A percentile compares a stretch with the other conserved stretches of the same genome.
Evolutionary conservation across 1,284 basidiomycete genomes (phyloP).

Genomic region (Agroathelia rolfsii): DNA sequence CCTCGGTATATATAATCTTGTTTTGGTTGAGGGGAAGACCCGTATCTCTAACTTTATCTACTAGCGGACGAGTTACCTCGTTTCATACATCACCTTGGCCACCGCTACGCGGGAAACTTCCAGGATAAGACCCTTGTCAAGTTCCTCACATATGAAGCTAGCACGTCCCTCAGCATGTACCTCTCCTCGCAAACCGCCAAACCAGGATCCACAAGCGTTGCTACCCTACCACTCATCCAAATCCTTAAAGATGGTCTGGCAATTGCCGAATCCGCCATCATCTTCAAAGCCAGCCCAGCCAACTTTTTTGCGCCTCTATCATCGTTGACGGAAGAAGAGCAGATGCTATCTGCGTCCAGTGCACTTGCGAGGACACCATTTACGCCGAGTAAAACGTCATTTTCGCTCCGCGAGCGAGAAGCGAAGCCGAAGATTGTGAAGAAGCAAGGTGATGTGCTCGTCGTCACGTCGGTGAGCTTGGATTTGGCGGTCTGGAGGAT

Average conservation of each 20-base stretch:
- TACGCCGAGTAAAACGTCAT: too few species aligned
- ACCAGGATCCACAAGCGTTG: conserved; percentile 18
- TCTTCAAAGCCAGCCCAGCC: conserved; percentile 41
- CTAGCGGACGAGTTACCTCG: conserved; percentile 56
- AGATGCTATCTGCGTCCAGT: background rate
- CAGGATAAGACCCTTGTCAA: conserved; percentile 53
- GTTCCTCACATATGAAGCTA: conserved; percentile 71
- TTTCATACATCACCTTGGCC: conserved; percentile 67
- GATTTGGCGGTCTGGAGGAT: conserved; percentile 78
- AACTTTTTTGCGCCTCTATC: too few species aligned
- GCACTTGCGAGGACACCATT: background rate
- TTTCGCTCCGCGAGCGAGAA: conserved; percentile 7
- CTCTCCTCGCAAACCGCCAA: conserved; percentile 26
- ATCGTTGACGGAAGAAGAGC: conserved; percentile 2
- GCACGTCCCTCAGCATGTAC: conserved; percentile 68
- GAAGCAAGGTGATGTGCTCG: conserved; percentile 49
- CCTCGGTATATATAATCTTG: conserved; percentile 32
- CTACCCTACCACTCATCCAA: conserved; percentile 30
- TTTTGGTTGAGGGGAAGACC: conserved; percentile 9
- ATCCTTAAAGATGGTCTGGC: conserved; percentile 44
- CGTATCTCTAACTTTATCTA: background rate
- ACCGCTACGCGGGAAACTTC: conserved; percentile 63
- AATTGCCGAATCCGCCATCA: conserved; percentile 33
- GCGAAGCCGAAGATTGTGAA: conserved; percentile 17
- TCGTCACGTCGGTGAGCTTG: conserved; percentile 51